A percentile compares a stretch with the other conserved stretches of the same genome.
phyloP scores from a whole-genome alignment of 768 basidiomycete genomes.

The Tulasnella sp. region DNA sequence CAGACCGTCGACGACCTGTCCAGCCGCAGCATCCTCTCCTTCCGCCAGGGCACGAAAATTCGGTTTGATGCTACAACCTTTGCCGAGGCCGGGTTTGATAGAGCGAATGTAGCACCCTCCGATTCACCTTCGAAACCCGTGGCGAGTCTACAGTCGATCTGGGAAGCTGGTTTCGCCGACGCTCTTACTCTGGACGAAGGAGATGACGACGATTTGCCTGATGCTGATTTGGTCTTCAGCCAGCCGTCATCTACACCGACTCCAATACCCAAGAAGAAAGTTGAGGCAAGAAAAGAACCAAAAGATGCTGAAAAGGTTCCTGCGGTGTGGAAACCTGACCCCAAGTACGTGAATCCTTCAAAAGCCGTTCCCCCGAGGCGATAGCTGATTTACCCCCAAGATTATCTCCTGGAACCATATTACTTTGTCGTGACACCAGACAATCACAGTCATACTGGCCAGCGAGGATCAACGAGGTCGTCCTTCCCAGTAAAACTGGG shows the following conservation, averaged over 20 bases:
- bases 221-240: slow-evolving; percentile 10
- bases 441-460: slow-evolving; percentile 28
- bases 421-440: slow-evolving; percentile 15
- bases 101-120: background rate
- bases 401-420: background rate
- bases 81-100: background rate
- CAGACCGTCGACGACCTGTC: background rate
- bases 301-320: background rate
- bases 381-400: background rate
- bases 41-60: background rate
- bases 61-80: slow-evolving; percentile 12
- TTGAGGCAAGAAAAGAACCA: background rate
- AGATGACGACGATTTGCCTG: slow-evolving; percentile 32
- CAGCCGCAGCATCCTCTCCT: slow-evolving; percentile 10
- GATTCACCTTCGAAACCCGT: slow-evolving; percentile 1
- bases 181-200: slow-evolving; percentile 13
- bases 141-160: background rate
- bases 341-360: slow-evolving; percentile 9
- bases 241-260: slow-evolving; percentile 8
- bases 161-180: slow-evolving; percentile 13
- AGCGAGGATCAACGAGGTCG: slow-evolving; percentile 5
- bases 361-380: background rate
- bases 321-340: slow-evolving; percentile 23
- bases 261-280: background rate
- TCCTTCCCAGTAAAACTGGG: background rate